Conservation (phyloP, 2,329 filamentous ascomycete genomes). For the Talaromyces piceae region DNA sequence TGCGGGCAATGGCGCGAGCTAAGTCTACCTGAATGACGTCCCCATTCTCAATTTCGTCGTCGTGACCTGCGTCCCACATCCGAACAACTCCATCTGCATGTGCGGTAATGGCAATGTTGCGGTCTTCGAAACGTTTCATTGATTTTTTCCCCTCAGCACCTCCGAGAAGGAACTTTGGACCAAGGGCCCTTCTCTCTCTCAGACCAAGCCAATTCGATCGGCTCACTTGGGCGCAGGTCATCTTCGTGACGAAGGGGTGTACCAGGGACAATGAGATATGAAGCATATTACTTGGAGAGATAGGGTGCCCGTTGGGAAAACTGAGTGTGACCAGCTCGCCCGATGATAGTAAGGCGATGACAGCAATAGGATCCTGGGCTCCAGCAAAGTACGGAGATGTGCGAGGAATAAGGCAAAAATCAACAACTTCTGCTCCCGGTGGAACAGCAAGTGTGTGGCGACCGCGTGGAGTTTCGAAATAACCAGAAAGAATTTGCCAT, state of each 20-base stretch:
- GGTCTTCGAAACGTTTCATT: constrained; percentile 68
- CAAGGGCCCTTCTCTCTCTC: constrained; percentile 73
- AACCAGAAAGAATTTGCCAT: constrained; percentile 72
- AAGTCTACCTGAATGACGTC: constrained; percentile 78
- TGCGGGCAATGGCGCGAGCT: constrained; percentile 71
- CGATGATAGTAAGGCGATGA: constrained; percentile 71
- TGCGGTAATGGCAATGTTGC: constrained; percentile 77
- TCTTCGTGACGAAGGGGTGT: constrained; percentile 75
- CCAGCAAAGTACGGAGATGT: constrained; percentile 77
- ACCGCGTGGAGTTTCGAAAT: constrained; percentile 69
- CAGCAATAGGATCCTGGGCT: constrained; percentile 81
- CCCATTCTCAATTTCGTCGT: constrained; percentile 86
- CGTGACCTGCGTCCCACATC: constrained; percentile 86
- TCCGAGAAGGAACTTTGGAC: constrained; percentile 69
- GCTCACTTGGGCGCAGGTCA: constrained; percentile 65
- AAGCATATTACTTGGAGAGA: constrained; percentile 86
- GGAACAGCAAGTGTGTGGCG: constrained; percentile 68
- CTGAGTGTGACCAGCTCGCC: constrained; percentile 85
- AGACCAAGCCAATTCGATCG: constrained; percentile 82
- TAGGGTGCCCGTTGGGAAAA: constrained; percentile 85
- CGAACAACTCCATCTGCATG: constrained; percentile 89
- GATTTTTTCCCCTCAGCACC: constrained; percentile 65
- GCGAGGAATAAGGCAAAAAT: constrained; percentile 79
- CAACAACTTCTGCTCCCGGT: constrained; percentile 64
- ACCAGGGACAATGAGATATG: constrained; percentile 82